Evolutionary conservation across 768 basidiomycete species (phyloP).

Genomic region (Kwoniella pini): DNA sequence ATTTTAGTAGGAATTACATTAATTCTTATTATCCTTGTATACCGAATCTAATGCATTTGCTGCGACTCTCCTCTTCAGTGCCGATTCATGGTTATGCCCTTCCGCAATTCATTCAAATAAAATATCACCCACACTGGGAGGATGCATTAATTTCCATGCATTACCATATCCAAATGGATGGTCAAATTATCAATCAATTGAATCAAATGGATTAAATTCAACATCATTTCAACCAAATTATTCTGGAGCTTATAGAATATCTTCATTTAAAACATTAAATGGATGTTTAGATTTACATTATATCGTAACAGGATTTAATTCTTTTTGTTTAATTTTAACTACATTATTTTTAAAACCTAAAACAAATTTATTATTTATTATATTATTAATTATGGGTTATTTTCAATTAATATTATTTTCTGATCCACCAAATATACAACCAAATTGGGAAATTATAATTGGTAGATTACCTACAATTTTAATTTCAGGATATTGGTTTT

Average conservation of each 20-base stretch:
- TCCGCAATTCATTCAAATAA: conserved; percentile 36
- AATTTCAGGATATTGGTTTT: conserved; percentile 40
- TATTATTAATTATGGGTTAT: conserved; percentile 35
- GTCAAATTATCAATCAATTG: conserved; percentile 20
- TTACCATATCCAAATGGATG: conserved; percentile 20
- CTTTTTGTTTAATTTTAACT: conserved; percentile 30
- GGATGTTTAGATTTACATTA: conserved; percentile 38
- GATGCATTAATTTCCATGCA: conserved; percentile 32
- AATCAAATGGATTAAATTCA: conserved; percentile 24
- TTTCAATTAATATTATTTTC: conserved; percentile 39
- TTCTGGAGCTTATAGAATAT: conserved; percentile 35
- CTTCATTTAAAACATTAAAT: not conserved
- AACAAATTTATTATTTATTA: conserved; percentile 21
- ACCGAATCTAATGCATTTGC: too few species aligned
- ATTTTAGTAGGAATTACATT: too few species aligned
- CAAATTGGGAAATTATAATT: conserved; percentile 36
- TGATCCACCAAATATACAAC: conserved; percentile 28
- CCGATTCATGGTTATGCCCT: conserved; percentile 49
- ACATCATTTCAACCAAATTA: conserved; percentile 28
- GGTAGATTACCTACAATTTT: conserved; percentile 28
- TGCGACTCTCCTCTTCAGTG: too few species aligned
- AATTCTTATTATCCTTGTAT: too few species aligned
- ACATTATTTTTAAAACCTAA: conserved; percentile 32
- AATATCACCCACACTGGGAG: conserved; percentile 31
- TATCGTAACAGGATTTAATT: conserved; percentile 38